These are phyloP conservation scores for Elymus sibiricus DNA, from an alignment of 176 grass and related monocot species.

Conservation along the genomic window DNA sequence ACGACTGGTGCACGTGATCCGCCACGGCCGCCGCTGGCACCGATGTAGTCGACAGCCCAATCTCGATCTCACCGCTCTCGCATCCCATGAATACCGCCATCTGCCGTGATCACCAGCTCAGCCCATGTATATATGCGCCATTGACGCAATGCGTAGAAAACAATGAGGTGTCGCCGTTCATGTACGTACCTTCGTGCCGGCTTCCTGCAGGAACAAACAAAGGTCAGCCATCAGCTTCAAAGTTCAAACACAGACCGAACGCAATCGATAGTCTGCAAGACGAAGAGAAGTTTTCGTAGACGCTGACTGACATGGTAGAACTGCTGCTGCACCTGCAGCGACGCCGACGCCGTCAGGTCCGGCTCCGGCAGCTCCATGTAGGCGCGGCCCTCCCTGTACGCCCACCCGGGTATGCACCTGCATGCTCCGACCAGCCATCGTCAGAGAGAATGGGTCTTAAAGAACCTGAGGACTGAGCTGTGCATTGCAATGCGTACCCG, in stretches of 20 bases:
- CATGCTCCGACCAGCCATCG: background rate
- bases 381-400: slow-evolving; percentile 47
- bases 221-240: slow-evolving; percentile 4
- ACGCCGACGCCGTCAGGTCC: slow-evolving; percentile 47
- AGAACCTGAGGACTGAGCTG: background rate
- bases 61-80: slow-evolving; percentile 77
- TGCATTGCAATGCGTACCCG: slow-evolving; percentile 35
- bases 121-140: background rate
- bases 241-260: background rate
- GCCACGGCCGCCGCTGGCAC: background rate
- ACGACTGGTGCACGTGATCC: slow-evolving; percentile 40
- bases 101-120: slow-evolving; percentile 20
- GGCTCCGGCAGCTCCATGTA: slow-evolving; percentile 52
- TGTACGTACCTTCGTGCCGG: slow-evolving; percentile 84
- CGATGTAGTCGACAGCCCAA: slow-evolving; percentile 38
- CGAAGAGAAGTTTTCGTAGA: background rate
- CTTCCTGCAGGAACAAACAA: slow-evolving; percentile 47
- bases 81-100: slow-evolving; percentile 76
- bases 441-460: background rate
- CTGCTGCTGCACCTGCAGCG: slow-evolving; percentile 51
- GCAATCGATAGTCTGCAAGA: background rate
- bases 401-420: slow-evolving; percentile 78
- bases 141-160: background rate
- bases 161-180: background rate
- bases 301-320: slow-evolving; percentile 63